These are phyloP conservation scores for Periconia macrospinosa DNA, from an alignment of 2,329 filamentous ascomycete species.

Conservation along the genomic window DNA sequence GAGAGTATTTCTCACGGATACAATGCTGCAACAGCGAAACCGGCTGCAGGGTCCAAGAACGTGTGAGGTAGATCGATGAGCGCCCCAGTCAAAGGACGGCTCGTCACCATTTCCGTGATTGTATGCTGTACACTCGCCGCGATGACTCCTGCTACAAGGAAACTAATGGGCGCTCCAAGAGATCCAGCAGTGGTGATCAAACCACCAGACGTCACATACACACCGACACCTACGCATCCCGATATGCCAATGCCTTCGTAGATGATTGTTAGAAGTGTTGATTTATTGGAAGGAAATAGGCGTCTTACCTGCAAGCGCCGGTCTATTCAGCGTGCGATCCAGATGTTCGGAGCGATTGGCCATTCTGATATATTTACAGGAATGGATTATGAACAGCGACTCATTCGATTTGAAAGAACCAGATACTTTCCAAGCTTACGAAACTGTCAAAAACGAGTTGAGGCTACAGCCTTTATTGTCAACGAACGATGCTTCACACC, in stretches of 20 bases:
- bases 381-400: too few species aligned
- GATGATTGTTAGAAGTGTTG: background rate
- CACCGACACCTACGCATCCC: background rate
- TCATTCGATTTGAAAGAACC: too few species aligned
- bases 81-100: slow-evolving; percentile 16
- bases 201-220: slow-evolving; percentile 5
- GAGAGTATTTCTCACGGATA: slow-evolving; percentile 10
- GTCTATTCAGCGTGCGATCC: background rate
- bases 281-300: background rate
- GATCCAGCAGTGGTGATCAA: slow-evolving; percentile 21
- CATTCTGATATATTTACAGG: background rate
- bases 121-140: slow-evolving; percentile 22
- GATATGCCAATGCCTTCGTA: background rate
- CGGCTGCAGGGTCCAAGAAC: slow-evolving; percentile 22
- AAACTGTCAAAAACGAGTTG: too few species aligned
- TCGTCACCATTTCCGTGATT: slow-evolving; percentile 24
- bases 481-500: too few species aligned
- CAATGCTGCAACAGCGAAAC: slow-evolving; percentile 20
- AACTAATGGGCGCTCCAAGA: slow-evolving; percentile 20
- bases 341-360: background rate
- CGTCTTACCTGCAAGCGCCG: background rate
- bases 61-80: slow-evolving; percentile 24
- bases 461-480: too few species aligned
- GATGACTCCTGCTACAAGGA: slow-evolving; percentile 20
- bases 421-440: too few species aligned